Percentiles rank a stretch among this genome's conserved stretches.
Conservation (phyloP, 2,329 filamentous ascomycete genomes). For the Capronia americana region DNA sequence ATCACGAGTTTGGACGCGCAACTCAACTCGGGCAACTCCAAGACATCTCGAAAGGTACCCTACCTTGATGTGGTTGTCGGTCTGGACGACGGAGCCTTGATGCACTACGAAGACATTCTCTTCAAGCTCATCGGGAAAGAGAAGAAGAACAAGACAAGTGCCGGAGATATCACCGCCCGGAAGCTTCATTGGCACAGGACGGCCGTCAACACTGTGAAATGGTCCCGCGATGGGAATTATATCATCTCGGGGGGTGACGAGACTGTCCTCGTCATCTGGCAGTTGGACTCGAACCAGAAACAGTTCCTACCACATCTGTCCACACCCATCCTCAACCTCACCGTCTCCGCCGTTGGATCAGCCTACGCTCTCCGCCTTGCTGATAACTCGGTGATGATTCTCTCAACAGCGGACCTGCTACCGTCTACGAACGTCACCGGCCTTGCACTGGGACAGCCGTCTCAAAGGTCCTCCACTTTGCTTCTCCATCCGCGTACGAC, state of each 20-base stretch:
- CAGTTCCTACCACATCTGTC: conserved; percentile 90
- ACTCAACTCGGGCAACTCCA: conserved; percentile 34
- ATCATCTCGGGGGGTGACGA: conserved; percentile 91
- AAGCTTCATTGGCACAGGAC: conserved; percentile 91
- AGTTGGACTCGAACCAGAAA: conserved; percentile 82
- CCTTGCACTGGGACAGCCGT: conserved; percentile 54
- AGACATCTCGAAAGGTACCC: conserved; percentile 43
- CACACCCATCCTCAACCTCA: conserved; percentile 81
- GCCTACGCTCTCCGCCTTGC: conserved; percentile 85
- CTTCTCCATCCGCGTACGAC: conserved; percentile 67
- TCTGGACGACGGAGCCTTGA: conserved; percentile 75
- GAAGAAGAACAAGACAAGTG: conserved; percentile 46
- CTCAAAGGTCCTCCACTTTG: conserved; percentile 44
- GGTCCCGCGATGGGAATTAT: conserved; percentile 93
- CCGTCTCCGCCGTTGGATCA: conserved; percentile 78
- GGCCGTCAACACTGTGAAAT: conserved; percentile 82
- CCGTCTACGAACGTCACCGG: conserved; percentile 76
- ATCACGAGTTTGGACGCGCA: conserved; percentile 68
- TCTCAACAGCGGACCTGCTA: conserved; percentile 88
- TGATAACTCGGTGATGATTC: conserved; percentile 88
- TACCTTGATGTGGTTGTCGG: conserved; percentile 79
- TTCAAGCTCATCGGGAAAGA: conserved; percentile 58
- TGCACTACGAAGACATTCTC: conserved; percentile 79
- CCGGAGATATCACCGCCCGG: conserved; percentile 60
- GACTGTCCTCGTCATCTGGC: conserved; percentile 89